phyloP scores from a whole-genome alignment of 257 asterid genomes.

The Nicotiana tomentosiformis region DNA sequence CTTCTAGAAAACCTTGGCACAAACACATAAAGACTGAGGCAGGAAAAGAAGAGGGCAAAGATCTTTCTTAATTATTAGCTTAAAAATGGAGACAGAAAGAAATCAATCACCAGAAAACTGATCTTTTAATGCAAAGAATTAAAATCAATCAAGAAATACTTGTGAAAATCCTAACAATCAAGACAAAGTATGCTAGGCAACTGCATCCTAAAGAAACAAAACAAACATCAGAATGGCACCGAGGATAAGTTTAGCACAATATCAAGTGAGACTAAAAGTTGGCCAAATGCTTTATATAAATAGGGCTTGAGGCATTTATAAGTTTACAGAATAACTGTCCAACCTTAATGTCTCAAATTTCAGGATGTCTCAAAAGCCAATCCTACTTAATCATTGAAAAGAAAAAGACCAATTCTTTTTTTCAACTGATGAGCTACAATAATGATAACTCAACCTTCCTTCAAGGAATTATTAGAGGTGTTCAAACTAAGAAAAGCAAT shows the following conservation, averaged over 20 bases:
- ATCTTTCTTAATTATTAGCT: not conserved
- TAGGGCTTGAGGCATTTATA: not conserved
- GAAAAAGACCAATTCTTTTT: not conserved
- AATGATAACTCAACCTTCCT: not conserved
- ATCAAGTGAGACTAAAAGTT: not conserved
- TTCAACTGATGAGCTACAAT: not conserved
- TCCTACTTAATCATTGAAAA: not conserved
- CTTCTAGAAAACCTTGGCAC: too few relatives aligned
- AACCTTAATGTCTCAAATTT: not conserved
- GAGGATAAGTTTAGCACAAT: not conserved
- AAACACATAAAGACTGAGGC: not conserved
- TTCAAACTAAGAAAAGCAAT: not conserved
- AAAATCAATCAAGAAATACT: not conserved
- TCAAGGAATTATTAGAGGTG: not conserved
- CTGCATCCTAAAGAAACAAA: not conserved
- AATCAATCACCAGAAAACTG: not conserved
- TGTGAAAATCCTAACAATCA: not conserved
- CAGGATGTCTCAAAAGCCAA: conserved; percentile 4
- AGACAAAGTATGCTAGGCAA: not conserved
- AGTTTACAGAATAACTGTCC: not conserved
- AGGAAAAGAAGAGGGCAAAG: not conserved
- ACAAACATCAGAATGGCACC: not conserved
- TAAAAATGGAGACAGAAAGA: not conserved
- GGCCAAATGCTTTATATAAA: conserved; percentile 3
- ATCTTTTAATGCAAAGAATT: not conserved